Evolutionary conservation across 768 basidiomycete species (phyloP).

Genomic region (Tulasnella calospora): DNA sequence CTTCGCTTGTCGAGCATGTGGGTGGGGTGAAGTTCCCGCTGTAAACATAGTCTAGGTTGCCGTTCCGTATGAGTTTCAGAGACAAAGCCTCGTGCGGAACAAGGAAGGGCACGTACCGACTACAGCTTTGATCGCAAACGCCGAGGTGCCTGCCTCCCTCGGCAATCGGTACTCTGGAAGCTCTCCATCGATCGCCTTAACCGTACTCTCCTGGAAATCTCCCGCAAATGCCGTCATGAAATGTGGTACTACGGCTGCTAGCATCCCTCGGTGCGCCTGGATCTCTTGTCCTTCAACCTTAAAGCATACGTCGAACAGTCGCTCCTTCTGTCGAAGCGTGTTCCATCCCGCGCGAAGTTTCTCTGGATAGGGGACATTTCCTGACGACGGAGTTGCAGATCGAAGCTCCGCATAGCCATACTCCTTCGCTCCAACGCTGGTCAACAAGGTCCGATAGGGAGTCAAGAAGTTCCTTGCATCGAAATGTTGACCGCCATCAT

Average conservation of each 20-base stretch:
- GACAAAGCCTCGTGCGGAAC: not conserved
- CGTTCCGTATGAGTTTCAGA: not conserved
- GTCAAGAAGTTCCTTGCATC: not conserved
- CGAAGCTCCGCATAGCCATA: not conserved
- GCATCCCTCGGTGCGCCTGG: conserved; percentile 8
- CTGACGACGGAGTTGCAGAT: not conserved
- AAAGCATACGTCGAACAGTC: conserved; percentile 1
- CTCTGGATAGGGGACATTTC: not conserved
- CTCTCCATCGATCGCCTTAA: not conserved
- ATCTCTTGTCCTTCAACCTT: conserved; percentile 6
- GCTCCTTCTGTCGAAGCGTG: not conserved
- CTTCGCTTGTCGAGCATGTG: conserved; percentile 6
- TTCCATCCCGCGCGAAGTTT: not conserved
- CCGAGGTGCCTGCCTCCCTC: not conserved
- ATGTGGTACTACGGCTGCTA: conserved; percentile 14
- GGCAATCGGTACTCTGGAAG: not conserved
- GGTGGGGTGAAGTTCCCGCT: not conserved
- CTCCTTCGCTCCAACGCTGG: not conserved
- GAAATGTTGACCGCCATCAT: conserved; percentile 1
- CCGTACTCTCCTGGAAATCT: not conserved
- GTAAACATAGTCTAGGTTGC: not conserved
- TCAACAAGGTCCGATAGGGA: not conserved
- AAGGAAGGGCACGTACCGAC: not conserved
- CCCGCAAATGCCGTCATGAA: conserved; percentile 19
- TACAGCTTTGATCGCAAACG: not conserved